phyloP scores from a whole-genome alignment of 148 eudicot genomes.

The Polygonum aviculare region DNA sequence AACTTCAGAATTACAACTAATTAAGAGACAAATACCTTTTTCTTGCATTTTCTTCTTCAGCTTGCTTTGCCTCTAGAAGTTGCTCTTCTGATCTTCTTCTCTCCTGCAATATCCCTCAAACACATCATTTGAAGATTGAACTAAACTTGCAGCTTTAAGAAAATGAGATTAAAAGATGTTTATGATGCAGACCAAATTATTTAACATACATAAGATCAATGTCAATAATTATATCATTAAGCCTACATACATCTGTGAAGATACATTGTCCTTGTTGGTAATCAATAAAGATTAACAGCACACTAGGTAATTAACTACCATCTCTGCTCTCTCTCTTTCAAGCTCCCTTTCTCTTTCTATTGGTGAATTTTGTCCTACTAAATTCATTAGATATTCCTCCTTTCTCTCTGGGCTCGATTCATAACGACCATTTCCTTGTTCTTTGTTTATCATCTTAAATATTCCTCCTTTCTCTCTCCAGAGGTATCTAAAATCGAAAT shows the following conservation, averaged over 20 bases:
- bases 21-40: slow-evolving; percentile 35
- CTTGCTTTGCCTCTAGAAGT: slow-evolving; percentile 42
- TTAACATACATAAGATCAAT: not conserved
- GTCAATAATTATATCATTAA: not conserved
- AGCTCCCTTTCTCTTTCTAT: slow-evolving; percentile 44
- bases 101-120: slow-evolving; percentile 32
- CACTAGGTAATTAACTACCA: slow-evolving; percentile 10
- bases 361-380: slow-evolving; percentile 15
- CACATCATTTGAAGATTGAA: not conserved
- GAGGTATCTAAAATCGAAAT: slow-evolving; percentile 35
- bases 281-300: not conserved
- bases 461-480: slow-evolving; percentile 29
- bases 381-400: not conserved
- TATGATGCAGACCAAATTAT: not conserved
- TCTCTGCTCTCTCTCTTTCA: slow-evolving; percentile 63
- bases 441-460: not conserved
- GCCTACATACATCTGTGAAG: not conserved
- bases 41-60: slow-evolving; percentile 66
- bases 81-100: slow-evolving; percentile 60
- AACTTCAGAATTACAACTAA: not conserved
- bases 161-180: not conserved
- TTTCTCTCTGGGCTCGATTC: not conserved
- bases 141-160: not conserved
- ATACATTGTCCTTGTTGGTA: not conserved
- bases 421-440: not conserved